Base-by-base conservation (phyloP, 306 rosid species). In the Abrus pulchellus region DNA sequence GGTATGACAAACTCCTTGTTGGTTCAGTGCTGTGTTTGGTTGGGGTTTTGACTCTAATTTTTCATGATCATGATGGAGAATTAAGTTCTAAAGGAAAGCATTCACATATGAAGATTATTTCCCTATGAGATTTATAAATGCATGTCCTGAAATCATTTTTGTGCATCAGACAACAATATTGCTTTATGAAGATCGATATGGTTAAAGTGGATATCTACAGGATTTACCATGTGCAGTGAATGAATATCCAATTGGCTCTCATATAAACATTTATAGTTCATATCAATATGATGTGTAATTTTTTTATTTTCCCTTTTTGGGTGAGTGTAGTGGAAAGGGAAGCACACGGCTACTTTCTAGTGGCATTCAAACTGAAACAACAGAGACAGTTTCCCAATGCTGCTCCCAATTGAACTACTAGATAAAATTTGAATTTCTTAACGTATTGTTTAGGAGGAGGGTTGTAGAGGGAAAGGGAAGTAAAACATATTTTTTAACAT, bases 1-100 rank as follows among this genome's bases (percentile, higher is more conserved):
- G 92, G 8, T 90, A 92, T 33, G 97, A 92, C 89, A 92, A 89
- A 68, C 94, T 86, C 73, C 92, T 92, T 34, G 97, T 92, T 41
- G 97, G 97, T 54, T 86, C 92, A 1, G 93, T 90, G 76, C 80
- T 92, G 59, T 90, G 94, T 74, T 71, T 90, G 79, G 93, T 92
- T 4, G 97, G 97, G 79, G 38, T 92, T 12, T 78, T 92, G 88
- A 92, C 97, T 1, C 89, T 92, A 60, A 36, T 90, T 57, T 92
- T 92, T 57, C 92, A 87, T 57, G 74, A 88, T 67, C 91, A 88
- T 27, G 86, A 88, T 61, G 85, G 82, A 33, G 89, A 11, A 83
- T 86, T 77, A 38, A 87, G 85, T 63, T 78, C 89, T 27, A 5
- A 72, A 7, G 90, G 84, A 57, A 86, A 75, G 75, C 88, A 86